Base-by-base conservation (phyloP, 192 early-diverging fungal genomes). In the Obelidium mucronatum region DNA sequence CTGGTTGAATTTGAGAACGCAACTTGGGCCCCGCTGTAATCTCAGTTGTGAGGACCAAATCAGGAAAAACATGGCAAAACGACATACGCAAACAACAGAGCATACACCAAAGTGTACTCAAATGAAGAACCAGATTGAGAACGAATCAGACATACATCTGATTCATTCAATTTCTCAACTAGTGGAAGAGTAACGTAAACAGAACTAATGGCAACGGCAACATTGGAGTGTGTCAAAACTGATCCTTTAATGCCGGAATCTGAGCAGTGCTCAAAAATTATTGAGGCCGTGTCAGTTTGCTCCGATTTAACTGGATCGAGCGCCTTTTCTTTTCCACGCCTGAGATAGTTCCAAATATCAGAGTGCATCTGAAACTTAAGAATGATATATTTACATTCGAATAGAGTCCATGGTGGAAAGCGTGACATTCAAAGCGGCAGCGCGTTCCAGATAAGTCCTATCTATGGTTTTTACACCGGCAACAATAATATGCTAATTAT, bases 111-210 rank as follows among this genome's bases (percentile, higher is more conserved):
- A n/a, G 28, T n/a, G 8, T 54, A 22, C 30, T 72, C 69, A 72
- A 72, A 72, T n/a, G 54, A 1, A 28, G 53, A 35, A 8, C 15
- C 24, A 24, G n/a, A 28, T 19, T 6, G 34, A 22, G n/a, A 24
- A 26, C 19, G 19, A 58, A 35, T 31, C 52, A 72, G 31, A n/a
- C 28, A 59, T n/a, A 58, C 30, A 58, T 72, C 69, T 24, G 4
- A 15, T 26, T 40, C 36, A 34, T 33, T 39, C 4, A 72, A 58
- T 58, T 58, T 72, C 11, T 34, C 33, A 19, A 15, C 1, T 39
- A 58, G 69, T 22, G 69, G 54, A 5, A 72, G 36, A 1, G 69
- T 72, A 15, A 72, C 36, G 37, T 72, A 72, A 22, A 72, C 36
- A 11, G 69, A 51, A 3, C 53, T 58, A 51, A 59, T 58, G 37